Evolutionary conservation across 2,329 filamentous ascomycete species (phyloP).

Genomic region (Botryotinia calthae): DNA sequence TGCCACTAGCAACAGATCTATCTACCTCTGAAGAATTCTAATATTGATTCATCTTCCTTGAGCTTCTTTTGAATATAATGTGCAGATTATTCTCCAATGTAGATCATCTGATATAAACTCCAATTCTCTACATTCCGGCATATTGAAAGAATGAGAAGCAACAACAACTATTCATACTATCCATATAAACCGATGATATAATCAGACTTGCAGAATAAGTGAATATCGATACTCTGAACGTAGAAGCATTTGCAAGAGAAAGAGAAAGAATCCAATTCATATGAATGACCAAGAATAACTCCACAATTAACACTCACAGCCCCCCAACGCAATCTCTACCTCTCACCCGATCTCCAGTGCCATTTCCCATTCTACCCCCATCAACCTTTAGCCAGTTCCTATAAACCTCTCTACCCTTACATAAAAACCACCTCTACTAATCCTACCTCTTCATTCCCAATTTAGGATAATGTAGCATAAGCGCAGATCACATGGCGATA

Average conservation of each 20-base stretch:
- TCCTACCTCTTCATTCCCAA: neutral
- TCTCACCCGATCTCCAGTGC: neutral
- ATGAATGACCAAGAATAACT: no score
- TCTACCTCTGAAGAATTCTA: no score
- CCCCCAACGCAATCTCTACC: neutral
- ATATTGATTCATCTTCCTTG: fast-evolving
- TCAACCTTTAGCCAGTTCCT: fast-evolving
- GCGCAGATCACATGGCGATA: neutral
- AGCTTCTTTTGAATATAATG: no score
- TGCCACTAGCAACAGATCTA: no score
- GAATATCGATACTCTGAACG: neutral
- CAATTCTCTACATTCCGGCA: no score
- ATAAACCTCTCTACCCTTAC: no score
- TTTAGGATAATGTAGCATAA: neutral
- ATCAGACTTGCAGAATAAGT: neutral
- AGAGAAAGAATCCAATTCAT: no score
- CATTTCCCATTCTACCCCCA: neutral
- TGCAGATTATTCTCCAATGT: no score
- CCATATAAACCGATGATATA: neutral
- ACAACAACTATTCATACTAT: no score
- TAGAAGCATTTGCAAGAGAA: no score
- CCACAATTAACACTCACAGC: neutral
- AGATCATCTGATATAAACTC: no score
- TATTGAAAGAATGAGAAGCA: no score
- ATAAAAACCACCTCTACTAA: fast-evolving